Percentiles rank a stretch among this genome's conserved stretches.
Evolutionary conservation across 768 basidiomycete genomes (phyloP).

Genomic region (Rhodotorula graminis): DNA sequence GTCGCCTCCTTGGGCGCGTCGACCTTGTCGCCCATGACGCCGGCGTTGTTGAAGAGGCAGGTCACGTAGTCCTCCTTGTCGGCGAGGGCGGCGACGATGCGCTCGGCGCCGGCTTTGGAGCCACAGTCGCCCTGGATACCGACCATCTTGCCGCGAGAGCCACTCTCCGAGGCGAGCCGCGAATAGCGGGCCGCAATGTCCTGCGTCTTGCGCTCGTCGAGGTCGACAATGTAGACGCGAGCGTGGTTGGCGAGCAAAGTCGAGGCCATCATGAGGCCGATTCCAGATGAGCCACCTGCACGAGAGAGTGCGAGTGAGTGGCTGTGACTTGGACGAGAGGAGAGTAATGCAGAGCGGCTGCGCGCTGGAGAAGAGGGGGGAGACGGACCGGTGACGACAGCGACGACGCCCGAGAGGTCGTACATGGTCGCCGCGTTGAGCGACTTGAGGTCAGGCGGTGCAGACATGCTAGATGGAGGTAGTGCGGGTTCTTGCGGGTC

Average conservation of each 20-base stretch:
- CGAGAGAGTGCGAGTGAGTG: too few relatives aligned
- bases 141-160: slow-evolving; percentile 48
- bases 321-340: background rate
- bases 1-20: slow-evolving; percentile 26
- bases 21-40: slow-evolving; percentile 14
- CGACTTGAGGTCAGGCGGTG: slow-evolving; percentile 42
- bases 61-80: slow-evolving; percentile 19
- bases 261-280: slow-evolving; percentile 55
- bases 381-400: slow-evolving; percentile 50
- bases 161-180: slow-evolving; percentile 40
- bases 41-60: slow-evolving; percentile 27
- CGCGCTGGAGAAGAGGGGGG: slow-evolving; percentile 11
- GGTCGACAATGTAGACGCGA: slow-evolving; percentile 54
- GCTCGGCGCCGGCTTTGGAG: slow-evolving; percentile 13
- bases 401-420: slow-evolving; percentile 52
- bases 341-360: background rate
- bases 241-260: slow-evolving; percentile 55
- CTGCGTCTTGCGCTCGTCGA: slow-evolving; percentile 51
- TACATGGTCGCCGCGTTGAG: slow-evolving; percentile 50
- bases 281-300: slow-evolving; percentile 47
- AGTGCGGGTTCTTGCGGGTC: too few relatives aligned
- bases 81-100: slow-evolving; percentile 1
- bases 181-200: slow-evolving; percentile 41
- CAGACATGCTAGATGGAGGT: background rate
- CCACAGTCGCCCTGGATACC: slow-evolving; percentile 52